Conservation (phyloP, 2,329 filamentous ascomycete genomes). For the Aspergillus costaricaensis region DNA sequence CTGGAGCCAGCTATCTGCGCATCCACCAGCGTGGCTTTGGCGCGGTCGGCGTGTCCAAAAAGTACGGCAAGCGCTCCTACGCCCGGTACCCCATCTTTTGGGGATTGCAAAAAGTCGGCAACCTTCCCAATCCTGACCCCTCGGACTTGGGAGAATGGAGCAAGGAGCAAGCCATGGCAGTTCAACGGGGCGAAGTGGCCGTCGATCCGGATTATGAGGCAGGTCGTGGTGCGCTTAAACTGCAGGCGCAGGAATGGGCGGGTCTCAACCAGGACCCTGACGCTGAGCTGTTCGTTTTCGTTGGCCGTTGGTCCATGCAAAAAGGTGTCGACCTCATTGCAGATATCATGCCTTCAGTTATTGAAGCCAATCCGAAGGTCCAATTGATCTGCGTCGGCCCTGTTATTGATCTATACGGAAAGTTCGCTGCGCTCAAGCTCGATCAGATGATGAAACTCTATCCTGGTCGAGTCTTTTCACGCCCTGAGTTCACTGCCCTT, state of each 20-base stretch:
- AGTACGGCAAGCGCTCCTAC: conserved; percentile 67
- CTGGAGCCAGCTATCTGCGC: conserved; percentile 64
- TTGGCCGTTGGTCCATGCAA: conserved; percentile 68
- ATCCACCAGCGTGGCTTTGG: conserved; percentile 67
- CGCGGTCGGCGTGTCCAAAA: conserved; percentile 66
- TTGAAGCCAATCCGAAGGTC: conserved; percentile 60
- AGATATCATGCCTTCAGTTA: conserved; percentile 64
- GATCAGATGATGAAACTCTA: conserved; percentile 65
- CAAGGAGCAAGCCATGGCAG: conserved; percentile 57
- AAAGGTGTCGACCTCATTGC: conserved; percentile 69
- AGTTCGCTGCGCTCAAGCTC: conserved; percentile 66
- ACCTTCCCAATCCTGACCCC: conserved; percentile 65
- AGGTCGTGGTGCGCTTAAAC: conserved; percentile 53
- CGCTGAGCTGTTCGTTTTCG: conserved; percentile 67
- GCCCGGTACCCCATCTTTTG: conserved; percentile 69
- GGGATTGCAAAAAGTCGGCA: conserved; percentile 62
- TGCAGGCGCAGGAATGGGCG: conserved; percentile 68
- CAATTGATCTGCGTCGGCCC: conserved; percentile 65
- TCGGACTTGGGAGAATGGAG: conserved; percentile 55
- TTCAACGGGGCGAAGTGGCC: conserved; percentile 47
- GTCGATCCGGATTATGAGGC: conserved; percentile 59
- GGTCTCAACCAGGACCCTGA: conserved; percentile 60
- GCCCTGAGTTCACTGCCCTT: conserved; percentile 65
- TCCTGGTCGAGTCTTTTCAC: conserved; percentile 65
- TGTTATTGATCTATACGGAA: conserved; percentile 67